phyloP scores from a whole-genome alignment of 1,284 basidiomycete species.

The Agroathelia rolfsii region DNA sequence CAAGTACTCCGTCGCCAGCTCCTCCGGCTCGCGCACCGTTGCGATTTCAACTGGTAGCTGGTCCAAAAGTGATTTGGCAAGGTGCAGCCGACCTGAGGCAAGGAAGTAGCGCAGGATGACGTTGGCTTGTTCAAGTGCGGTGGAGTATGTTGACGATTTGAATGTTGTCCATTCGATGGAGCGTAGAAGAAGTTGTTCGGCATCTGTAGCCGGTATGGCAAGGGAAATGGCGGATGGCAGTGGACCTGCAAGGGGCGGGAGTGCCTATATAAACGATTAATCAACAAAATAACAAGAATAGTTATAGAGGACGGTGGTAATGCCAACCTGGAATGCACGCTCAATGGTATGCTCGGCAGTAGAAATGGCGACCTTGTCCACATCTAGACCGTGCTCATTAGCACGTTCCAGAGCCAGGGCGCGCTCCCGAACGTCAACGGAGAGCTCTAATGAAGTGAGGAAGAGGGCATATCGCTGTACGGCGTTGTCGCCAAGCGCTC shows the following conservation, averaged over 20 bases:
- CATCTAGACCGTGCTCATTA: constrained; percentile 76
- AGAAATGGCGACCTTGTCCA: constrained; percentile 70
- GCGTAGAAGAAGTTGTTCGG: constrained; percentile 67
- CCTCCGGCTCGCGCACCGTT: constrained; percentile 48
- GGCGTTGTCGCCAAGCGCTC: constrained; percentile 84
- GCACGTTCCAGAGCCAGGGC: constrained; percentile 70
- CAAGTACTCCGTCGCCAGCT: constrained; percentile 57
- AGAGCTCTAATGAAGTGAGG: constrained; percentile 74
- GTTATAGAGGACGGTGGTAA: constrained; percentile 4
- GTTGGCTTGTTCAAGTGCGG: constrained; percentile 78
- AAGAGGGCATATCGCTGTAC: constrained; percentile 90
- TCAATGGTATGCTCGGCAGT: constrained; percentile 78
- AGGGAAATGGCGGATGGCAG: constrained; percentile 50
- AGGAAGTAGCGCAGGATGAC: constrained; percentile 83
- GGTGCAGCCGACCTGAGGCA: constrained; percentile 60
- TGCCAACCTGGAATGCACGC: constrained; percentile 55
- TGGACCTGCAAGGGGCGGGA: constrained; percentile 45
- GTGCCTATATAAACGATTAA: constrained; percentile 25
- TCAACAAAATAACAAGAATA: constrained; percentile 5
- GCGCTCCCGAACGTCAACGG: constrained; percentile 59
- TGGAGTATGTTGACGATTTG: constrained; percentile 60
- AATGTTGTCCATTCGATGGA: constrained; percentile 94
- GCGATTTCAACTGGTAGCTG: constrained; percentile 60
- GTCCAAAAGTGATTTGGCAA: constrained; percentile 57
- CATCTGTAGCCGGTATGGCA: constrained; percentile 40